Percentiles rank a stretch among this genome's conserved stretches.
These are phyloP conservation scores for Discostella stelligeroides DNA, from an alignment of 108 stramenopile species.

Conservation along the genomic window DNA sequence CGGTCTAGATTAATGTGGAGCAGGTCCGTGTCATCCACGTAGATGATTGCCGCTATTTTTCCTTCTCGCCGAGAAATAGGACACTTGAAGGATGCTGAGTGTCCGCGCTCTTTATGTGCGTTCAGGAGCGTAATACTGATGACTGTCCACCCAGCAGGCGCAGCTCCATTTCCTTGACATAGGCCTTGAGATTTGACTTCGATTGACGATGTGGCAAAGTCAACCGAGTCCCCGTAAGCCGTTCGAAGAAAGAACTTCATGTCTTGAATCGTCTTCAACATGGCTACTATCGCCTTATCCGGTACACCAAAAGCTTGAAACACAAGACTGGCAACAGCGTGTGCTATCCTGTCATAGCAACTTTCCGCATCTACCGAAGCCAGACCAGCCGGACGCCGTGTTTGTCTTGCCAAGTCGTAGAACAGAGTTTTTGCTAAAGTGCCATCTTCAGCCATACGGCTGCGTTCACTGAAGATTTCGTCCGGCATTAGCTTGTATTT, in stretches of 20 bases:
- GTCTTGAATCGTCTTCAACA: too few species aligned
- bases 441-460: too few species aligned
- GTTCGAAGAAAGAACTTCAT: too few species aligned
- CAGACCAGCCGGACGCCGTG: neutral
- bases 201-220: too few species aligned
- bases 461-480: too few species aligned
- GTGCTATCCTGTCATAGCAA: conserved; percentile 14
- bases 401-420: neutral
- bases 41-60: too few species aligned
- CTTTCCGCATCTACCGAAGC: conserved; percentile 14
- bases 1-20: neutral
- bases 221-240: too few species aligned
- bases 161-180: conserved; percentile 46
- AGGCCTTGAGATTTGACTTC: conserved; percentile 19
- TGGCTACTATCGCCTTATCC: neutral
- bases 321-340: neutral
- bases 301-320: conserved; percentile 11
- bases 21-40: conserved; percentile 38
- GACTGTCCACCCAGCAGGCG: too few species aligned
- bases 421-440: neutral
- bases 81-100: conserved; percentile 19
- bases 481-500: too few species aligned
- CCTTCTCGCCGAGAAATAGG: too few species aligned
- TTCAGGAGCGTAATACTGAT: too few species aligned
- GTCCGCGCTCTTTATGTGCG: neutral